Conservation (phyloP, 257 asterid genomes). For the Nicotiana benthamiana region DNA sequence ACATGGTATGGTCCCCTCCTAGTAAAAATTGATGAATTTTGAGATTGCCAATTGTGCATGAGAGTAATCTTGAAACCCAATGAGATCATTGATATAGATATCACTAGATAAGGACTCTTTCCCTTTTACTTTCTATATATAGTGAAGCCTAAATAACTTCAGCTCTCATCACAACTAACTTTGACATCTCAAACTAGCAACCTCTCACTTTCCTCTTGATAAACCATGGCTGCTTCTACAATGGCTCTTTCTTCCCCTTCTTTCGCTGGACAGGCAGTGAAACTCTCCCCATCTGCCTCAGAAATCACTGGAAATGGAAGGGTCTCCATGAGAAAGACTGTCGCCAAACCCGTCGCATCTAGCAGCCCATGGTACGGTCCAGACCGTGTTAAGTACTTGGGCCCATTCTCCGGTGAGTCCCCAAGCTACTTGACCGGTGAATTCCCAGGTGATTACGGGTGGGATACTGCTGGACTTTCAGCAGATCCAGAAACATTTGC, state of each 20-base stretch:
- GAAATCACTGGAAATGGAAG: slow-evolving; percentile 6
- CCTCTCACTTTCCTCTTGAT: neutral
- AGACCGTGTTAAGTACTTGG: slow-evolving; percentile 59
- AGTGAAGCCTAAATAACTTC: neutral
- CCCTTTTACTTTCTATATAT: neutral
- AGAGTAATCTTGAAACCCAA: neutral
- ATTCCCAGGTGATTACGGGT: slow-evolving; percentile 64
- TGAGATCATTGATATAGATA: neutral
- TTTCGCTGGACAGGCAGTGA: slow-evolving; percentile 15
- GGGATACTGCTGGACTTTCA: slow-evolving; percentile 70
- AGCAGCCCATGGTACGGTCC: slow-evolving; percentile 72
- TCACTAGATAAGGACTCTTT: slow-evolving; percentile 6
- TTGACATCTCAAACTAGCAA: neutral
- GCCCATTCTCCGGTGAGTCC: slow-evolving; percentile 63
- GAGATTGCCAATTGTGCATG: neutral
- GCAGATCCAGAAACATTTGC: slow-evolving; percentile 40
- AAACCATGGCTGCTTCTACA: slow-evolving; percentile 17
- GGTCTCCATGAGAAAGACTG: slow-evolving; percentile 13
- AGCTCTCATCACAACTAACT: neutral
- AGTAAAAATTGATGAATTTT: neutral
- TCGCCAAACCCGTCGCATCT: slow-evolving; percentile 19
- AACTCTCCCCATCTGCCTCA: slow-evolving; percentile 10
- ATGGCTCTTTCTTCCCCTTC: slow-evolving; percentile 23
- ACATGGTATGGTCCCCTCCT: neutral
- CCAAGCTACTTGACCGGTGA: slow-evolving; percentile 68